Base-by-base conservation (phyloP, 352 stramenopile genomes). In the Elongisporangium anandrum region DNA sequence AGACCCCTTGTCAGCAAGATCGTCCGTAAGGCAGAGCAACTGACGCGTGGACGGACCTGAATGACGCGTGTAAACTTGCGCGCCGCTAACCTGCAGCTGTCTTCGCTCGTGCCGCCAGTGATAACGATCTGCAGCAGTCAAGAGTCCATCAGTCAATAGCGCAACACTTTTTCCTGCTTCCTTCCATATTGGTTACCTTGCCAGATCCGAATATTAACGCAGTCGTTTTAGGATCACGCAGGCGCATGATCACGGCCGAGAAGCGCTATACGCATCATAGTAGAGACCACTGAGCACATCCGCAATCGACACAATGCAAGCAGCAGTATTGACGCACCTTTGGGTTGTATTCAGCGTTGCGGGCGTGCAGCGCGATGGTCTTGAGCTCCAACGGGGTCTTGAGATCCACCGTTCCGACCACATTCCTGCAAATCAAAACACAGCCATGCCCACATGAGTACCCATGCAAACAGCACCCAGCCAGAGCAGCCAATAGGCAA, bases 301-400 rank as follows among this genome's bases (percentile, higher is more conserved):
- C n/a, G 8, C 22, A 56, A 34, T 56, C 16, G 16, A 12, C 26
- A 12, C 7, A 56, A 3, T 38, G 51, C 8, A 20, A 6, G 51
- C 24, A 20, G 7, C 26, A 24, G n/a, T 26, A 49, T 47, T 39
- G 39, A 52, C 29, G n/a, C 52, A 96, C 88, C 80, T 97, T 97
- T 12, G 98, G 97, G 75, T 99, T 99, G 76, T 99, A 99, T 79
- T 99, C 98, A 7, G 97, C 98, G 64, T 99, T 99, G 17, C 97
- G 90, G 50, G 96, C 96, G 61, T 98, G 94, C 20, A 98, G 72
- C 38, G 97, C 95, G 60, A 99, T 99, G 51, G 91, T 97, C 73
- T 98, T 98, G 21, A 99, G 84, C 68, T 99, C 96, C 19, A 99
- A 75, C 29, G 79, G 82, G 26, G 92, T 95, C 56, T 97, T 95